Conservation (phyloP, 495 filamentous ascomycete species). For the Trichocladium antarcticum region DNA sequence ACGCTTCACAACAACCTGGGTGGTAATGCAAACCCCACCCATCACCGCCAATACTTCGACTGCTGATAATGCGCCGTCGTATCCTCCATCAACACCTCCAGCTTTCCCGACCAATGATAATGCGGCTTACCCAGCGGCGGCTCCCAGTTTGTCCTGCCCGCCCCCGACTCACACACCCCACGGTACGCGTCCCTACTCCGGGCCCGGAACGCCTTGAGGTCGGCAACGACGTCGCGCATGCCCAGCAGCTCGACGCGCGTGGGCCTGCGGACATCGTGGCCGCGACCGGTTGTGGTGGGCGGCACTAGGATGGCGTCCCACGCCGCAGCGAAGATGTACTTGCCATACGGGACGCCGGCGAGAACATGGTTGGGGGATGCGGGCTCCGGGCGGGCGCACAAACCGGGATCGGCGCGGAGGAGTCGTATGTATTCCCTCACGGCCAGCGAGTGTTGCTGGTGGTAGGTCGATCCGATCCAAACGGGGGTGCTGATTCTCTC, state of each 20-base stretch:
- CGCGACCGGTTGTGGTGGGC: background rate
- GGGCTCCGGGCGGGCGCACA: slow-evolving; percentile 24
- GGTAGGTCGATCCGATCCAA: slow-evolving; percentile 29
- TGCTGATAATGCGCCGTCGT: background rate
- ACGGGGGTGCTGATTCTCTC: slow-evolving; percentile 21
- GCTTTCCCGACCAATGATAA: slow-evolving; percentile 20
- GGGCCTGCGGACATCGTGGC: background rate
- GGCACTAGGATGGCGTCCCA: slow-evolving; percentile 30
- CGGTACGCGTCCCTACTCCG: slow-evolving; percentile 21
- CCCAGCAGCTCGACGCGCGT: slow-evolving; percentile 7
- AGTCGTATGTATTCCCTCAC: slow-evolving; percentile 33
- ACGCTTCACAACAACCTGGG: too few species aligned
- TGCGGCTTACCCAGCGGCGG: slow-evolving; percentile 15
- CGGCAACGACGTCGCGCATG: slow-evolving; percentile 32
- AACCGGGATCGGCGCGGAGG: slow-evolving; percentile 13
- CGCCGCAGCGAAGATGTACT: slow-evolving; percentile 29
- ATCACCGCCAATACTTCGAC: background rate
- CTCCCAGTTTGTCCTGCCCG: background rate
- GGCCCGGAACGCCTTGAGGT: slow-evolving; percentile 28
- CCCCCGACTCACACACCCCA: background rate
- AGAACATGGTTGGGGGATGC: slow-evolving; percentile 32
- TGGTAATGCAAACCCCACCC: too few species aligned
- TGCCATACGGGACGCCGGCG: slow-evolving; percentile 31
- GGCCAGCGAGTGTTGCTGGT: slow-evolving; percentile 8
- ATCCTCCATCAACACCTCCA: slow-evolving; percentile 16